Evolutionary conservation across 208 protist species (phyloP), one percentile per base, ranked within the genome.

Genomic region (Crithidia acanthocephali): DNA sequence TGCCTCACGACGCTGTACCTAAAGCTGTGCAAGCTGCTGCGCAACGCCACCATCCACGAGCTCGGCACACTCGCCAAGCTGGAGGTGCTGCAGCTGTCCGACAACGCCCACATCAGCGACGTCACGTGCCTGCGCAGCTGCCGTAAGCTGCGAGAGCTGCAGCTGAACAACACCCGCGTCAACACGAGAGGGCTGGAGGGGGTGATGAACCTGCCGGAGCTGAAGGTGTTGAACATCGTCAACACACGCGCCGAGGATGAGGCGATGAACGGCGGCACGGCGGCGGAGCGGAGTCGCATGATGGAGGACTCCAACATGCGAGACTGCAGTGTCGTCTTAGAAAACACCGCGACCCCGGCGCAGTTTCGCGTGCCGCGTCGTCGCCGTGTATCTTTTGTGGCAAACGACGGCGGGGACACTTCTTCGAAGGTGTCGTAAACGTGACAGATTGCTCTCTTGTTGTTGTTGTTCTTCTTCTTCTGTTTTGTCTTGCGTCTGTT

Each of bases 241-340:
- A 81, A 80, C 63, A 84, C 87, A 18, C 64, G 80, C 13, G 86
- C 83, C 20, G 80, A 85, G 51, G 80, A 86, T 23, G 63, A 80
- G 35, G 55, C 53, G 52, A 64, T 79, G 51, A n/a, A 22, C 51
- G 51, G 35, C 33, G 52, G 61, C 8, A 16, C 11, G 20, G 47
- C 76, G 25, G 13, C 28, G 35, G 67, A 71, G 32, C 44, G 67
- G 55, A 62, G 35, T 44, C 45, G 23, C 10, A 40, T 70, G 35
- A 25, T 71, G 15, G 64, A 77, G 40, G 73, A 72, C 42, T 70
- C 64, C 33, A 74, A 48, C 18, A 6, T 85, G 53, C 68, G 64
- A 5, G 80, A 85, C 23, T 62, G 67, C 33, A 83, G 81, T 42
- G 50, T 42, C 48, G 55, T 83, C 65, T 57, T 86, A 55, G 76